A percentile compares a stretch with the other conserved stretches of the same genome.
These are phyloP conservation scores for Aspergillus cejpii DNA, from an alignment of 2,329 filamentous ascomycete species.

Conservation along the genomic window DNA sequence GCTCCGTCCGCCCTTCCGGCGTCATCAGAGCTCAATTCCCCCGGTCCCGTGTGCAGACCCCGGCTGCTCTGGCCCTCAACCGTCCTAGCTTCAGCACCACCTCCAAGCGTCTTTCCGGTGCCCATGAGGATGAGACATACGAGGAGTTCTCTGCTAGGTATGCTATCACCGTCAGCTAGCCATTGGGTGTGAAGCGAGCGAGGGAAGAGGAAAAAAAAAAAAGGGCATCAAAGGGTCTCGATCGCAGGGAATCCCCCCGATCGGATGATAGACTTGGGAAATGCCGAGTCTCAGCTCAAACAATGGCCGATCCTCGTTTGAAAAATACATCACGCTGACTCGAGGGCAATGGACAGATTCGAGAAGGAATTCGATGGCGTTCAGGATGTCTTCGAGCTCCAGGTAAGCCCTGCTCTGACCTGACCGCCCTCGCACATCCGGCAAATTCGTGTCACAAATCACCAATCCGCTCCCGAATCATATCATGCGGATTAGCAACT, in stretches of 20 bases:
- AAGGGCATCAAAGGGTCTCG: slow-evolving; percentile 6
- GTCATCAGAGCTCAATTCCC: slow-evolving; percentile 60
- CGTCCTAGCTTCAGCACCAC: slow-evolving; percentile 55
- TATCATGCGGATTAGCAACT: background rate
- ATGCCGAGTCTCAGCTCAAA: background rate
- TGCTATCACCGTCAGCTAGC: slow-evolving; percentile 24
- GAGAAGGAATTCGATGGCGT: slow-evolving; percentile 98
- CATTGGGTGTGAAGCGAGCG: slow-evolving; percentile 20
- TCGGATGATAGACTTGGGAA: slow-evolving; percentile 7
- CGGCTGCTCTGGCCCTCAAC: slow-evolving; percentile 48
- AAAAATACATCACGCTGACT: slow-evolving; percentile 26
- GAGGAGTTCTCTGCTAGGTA: slow-evolving; percentile 99
- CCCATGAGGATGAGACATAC: slow-evolving; percentile 90
- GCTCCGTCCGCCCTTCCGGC: slow-evolving; percentile 53
- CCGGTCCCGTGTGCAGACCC: slow-evolving; percentile 53
- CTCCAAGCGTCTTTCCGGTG: slow-evolving; percentile 52
- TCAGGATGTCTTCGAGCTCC: slow-evolving; percentile 98
- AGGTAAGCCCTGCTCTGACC: slow-evolving; percentile 56
- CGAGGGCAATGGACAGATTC: slow-evolving; percentile 62
- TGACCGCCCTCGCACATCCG: slow-evolving; percentile 9
- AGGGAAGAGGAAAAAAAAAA: too few species aligned
- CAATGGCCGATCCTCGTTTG: background rate
- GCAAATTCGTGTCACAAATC: slow-evolving; percentile 12
- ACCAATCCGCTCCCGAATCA: background rate
- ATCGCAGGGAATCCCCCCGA: slow-evolving; percentile 12